These are phyloP conservation scores for Kernera saxatilis DNA, from an alignment of 345 rosid species.

Conservation along the genomic window DNA sequence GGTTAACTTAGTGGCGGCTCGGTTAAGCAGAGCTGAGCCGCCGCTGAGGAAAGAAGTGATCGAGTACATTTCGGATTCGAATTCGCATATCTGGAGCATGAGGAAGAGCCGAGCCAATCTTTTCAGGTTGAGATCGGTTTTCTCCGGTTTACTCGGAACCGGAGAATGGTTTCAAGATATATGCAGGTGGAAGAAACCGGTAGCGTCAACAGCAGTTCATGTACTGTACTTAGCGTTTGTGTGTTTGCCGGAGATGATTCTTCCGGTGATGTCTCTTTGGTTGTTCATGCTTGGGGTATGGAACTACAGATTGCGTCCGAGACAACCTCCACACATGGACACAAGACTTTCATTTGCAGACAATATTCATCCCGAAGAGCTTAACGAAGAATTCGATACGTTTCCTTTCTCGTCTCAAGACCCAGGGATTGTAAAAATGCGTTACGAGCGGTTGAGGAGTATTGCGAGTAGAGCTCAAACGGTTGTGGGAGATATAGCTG, in stretches of 20 bases:
- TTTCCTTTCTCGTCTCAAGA: slow-evolving; percentile 56
- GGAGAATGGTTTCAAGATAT: slow-evolving; percentile 83
- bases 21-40: slow-evolving; percentile 84
- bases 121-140: slow-evolving; percentile 57
- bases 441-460: slow-evolving; percentile 81
- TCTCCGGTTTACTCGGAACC: slow-evolving; percentile 51
- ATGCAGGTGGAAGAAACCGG: slow-evolving; percentile 77
- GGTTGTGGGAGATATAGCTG: slow-evolving; percentile 87
- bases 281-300: slow-evolving; percentile 76
- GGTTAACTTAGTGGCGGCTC: slow-evolving; percentile 64
- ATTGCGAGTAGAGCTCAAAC: slow-evolving; percentile 80
- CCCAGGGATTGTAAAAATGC: slow-evolving; percentile 42
- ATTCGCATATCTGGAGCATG: slow-evolving; percentile 95
- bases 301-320: slow-evolving; percentile 69
- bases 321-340: slow-evolving; percentile 90
- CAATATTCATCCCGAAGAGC: slow-evolving; percentile 66
- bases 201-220: slow-evolving; percentile 58
- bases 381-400: slow-evolving; percentile 81
- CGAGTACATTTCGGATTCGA: slow-evolving; percentile 81
- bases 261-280: slow-evolving; percentile 69
- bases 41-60: slow-evolving; percentile 78
- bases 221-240: slow-evolving; percentile 57
- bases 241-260: slow-evolving; percentile 69
- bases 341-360: slow-evolving; percentile 77
- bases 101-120: slow-evolving; percentile 95